Conservation (phyloP, 352 stramenopile species). For the Globisporangium barbulae region DNA sequence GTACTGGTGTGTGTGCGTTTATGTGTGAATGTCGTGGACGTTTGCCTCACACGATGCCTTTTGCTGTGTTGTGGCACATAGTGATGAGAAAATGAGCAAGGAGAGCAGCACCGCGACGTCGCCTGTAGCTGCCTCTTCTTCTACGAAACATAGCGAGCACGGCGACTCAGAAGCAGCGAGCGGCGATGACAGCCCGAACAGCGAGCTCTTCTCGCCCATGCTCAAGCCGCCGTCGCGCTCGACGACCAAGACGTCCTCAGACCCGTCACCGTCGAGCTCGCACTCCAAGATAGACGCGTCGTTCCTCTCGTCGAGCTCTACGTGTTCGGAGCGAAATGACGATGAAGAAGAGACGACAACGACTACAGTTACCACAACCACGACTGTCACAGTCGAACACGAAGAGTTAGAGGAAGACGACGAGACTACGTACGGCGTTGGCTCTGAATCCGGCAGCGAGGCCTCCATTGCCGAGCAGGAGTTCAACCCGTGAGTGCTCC, state of each 20-base stretch:
- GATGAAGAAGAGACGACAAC: constrained; percentile 23
- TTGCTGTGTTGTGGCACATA: constrained; percentile 5
- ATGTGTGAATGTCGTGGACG: background rate
- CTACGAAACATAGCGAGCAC: constrained; percentile 3
- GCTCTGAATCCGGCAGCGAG: constrained; percentile 29
- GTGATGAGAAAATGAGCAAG: constrained; percentile 10
- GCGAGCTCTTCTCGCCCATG: constrained; percentile 71
- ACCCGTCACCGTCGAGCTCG: constrained; percentile 31
- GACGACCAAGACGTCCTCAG: constrained; percentile 29
- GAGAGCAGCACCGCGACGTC: constrained; percentile 4
- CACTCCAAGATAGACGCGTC: constrained; percentile 31
- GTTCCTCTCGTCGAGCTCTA: constrained; percentile 18
- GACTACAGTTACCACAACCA: constrained; percentile 15
- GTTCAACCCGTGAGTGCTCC: constrained; percentile 71
- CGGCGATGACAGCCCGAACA: constrained; percentile 30
- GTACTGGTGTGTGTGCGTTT: background rate
- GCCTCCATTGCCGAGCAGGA: constrained; percentile 39
- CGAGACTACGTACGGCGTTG: background rate
- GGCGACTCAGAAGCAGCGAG: constrained; percentile 13
- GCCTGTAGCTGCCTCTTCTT: constrained; percentile 2
- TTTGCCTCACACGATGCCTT: background rate
- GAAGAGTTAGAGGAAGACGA: constrained; percentile 28
- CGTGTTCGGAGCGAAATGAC: constrained; percentile 23
- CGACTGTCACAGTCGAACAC: constrained; percentile 14
- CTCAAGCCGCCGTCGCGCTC: constrained; percentile 46